phyloP scores from a whole-genome alignment of 257 asterid species.

The Ehretia macrophylla region DNA sequence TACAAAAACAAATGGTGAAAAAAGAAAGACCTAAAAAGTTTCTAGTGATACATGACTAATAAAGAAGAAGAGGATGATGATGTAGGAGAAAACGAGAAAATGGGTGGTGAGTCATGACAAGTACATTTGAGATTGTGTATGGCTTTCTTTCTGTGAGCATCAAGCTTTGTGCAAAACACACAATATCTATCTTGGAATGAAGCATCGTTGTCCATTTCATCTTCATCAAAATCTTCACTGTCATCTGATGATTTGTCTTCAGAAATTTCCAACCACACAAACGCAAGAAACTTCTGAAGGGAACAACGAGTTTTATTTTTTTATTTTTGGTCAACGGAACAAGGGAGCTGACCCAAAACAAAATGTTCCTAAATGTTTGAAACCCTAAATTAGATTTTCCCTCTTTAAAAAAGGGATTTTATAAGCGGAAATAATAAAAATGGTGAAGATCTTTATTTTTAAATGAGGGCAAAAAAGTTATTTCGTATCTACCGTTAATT shows the following conservation, averaged over 20 bases:
- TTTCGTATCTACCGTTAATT: too few relatives aligned
- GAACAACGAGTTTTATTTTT: too few relatives aligned
- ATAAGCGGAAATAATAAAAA: too few relatives aligned
- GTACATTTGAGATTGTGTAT: constrained; percentile 62
- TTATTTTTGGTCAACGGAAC: too few relatives aligned
- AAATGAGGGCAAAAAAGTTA: too few relatives aligned
- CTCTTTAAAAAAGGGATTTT: too few relatives aligned
- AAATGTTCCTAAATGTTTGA: too few relatives aligned
- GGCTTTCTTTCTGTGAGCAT: constrained; percentile 35
- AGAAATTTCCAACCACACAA: constrained; percentile 20
- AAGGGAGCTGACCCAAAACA: too few relatives aligned
- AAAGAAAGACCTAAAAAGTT: constrained; percentile 22
- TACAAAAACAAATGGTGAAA: constrained; percentile 24
- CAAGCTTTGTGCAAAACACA: constrained; percentile 76
- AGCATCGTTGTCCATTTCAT: constrained; percentile 27
- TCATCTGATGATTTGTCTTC: constrained; percentile 38
- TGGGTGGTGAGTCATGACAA: constrained; percentile 50
- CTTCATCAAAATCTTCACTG: constrained; percentile 29
- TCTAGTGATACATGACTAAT: constrained; percentile 29
- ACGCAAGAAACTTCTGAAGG: too few relatives aligned
- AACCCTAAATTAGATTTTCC: too few relatives aligned
- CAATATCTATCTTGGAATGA: constrained; percentile 49
- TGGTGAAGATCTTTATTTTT: too few relatives aligned
- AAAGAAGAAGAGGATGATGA: constrained; percentile 53
- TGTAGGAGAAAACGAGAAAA: constrained; percentile 35